These are phyloP conservation scores for Calycina herbarum DNA, from an alignment of 2,329 filamentous ascomycete genomes.

Conservation along the genomic window DNA sequence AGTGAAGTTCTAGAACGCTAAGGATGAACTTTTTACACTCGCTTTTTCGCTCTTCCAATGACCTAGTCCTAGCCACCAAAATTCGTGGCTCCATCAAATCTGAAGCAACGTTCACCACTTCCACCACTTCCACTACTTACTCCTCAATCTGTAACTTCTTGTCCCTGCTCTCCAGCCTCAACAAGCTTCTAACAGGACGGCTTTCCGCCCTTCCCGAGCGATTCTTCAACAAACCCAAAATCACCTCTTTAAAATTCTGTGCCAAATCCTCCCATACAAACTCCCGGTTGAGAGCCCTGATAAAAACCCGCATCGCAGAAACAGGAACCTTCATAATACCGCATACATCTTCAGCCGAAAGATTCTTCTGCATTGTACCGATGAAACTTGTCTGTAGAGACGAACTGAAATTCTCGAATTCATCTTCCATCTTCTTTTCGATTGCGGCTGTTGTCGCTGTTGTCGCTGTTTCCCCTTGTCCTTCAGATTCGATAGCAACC, in stretches of 20 bases:
- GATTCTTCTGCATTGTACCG: neutral
- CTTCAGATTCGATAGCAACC: neutral
- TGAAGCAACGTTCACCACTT: too few relatives aligned
- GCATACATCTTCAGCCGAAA: neutral
- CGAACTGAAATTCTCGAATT: neutral
- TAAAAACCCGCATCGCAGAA: conserved; percentile 21
- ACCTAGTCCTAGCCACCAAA: too few relatives aligned
- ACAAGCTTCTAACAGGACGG: neutral
- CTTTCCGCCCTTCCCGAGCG: conserved; percentile 7
- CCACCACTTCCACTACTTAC: neutral
- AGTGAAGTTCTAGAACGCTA: too few relatives aligned
- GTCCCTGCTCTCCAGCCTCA: neutral
- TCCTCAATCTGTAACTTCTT: neutral
- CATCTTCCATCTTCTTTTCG: neutral
- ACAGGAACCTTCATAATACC: neutral
- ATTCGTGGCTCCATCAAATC: too few relatives aligned
- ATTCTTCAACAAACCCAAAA: conserved; percentile 17
- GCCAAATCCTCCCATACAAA: conserved; percentile 21
- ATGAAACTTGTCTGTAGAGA: neutral
- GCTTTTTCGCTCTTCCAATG: too few relatives aligned
- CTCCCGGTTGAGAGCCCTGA: conserved; percentile 20
- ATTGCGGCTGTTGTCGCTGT: neutral
- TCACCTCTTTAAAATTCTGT: conserved; percentile 18
- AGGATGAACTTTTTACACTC: too few relatives aligned
- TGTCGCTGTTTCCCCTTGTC: neutral